A percentile compares a stretch with the other conserved stretches of the same genome.
These are phyloP conservation scores for Aspergillus heteromorphus DNA, from an alignment of 495 filamentous ascomycete species.

Conservation along the genomic window DNA sequence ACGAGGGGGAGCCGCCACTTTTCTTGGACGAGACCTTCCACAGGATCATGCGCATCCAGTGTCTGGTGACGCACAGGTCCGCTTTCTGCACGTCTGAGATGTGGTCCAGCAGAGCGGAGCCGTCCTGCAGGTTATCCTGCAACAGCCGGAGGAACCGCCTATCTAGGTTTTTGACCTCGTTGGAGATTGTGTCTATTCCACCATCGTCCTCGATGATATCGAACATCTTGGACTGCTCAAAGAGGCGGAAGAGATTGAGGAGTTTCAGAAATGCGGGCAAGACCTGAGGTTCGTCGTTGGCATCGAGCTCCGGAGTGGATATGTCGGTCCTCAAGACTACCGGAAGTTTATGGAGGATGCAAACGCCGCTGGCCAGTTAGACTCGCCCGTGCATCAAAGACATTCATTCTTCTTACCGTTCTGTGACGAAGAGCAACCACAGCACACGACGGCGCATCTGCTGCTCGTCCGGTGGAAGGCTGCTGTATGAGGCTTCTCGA, in stretches of 20 bases:
- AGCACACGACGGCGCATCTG: slow-evolving; percentile 37
- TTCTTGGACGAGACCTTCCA: slow-evolving; percentile 35
- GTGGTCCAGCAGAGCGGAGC: slow-evolving; percentile 17
- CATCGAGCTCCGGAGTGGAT: slow-evolving; percentile 23
- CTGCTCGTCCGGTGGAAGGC: slow-evolving; percentile 21
- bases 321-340: slow-evolving; percentile 30
- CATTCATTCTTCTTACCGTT: slow-evolving; percentile 18
- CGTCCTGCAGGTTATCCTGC: slow-evolving; percentile 31
- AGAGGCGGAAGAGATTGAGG: slow-evolving; percentile 36
- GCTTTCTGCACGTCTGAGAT: slow-evolving; percentile 40
- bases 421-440: slow-evolving; percentile 44
- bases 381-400: neutral
- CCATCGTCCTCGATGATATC: slow-evolving; percentile 32
- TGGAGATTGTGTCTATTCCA: slow-evolving; percentile 9
- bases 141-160: slow-evolving; percentile 24
- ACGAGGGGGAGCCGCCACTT: neutral
- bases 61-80: slow-evolving; percentile 41
- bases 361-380: slow-evolving; percentile 25
- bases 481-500: slow-evolving; percentile 28
- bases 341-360: slow-evolving; percentile 42
- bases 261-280: slow-evolving; percentile 40
- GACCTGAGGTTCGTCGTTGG: slow-evolving; percentile 27
- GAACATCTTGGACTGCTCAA: slow-evolving; percentile 35
- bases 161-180: slow-evolving; percentile 4
- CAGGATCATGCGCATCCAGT: slow-evolving; percentile 45